Evolutionary conservation across 1,284 basidiomycete genomes (phyloP).

Genomic region (Ceraceosorus guamensis): DNA sequence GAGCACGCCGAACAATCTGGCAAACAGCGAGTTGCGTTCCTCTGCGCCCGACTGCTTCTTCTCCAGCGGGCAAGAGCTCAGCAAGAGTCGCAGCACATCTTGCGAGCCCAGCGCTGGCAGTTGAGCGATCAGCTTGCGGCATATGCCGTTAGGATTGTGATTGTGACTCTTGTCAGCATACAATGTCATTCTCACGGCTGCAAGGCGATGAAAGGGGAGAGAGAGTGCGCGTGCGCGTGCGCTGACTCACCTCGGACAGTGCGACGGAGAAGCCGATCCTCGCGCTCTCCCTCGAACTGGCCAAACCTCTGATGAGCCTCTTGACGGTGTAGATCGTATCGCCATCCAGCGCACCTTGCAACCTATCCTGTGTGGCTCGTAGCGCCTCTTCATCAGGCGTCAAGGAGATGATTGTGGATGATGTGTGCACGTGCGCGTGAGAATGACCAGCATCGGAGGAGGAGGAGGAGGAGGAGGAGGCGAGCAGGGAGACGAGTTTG

Average conservation of each 20-base stretch:
- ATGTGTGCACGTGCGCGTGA: conserved; percentile 48
- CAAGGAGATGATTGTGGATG: conserved; percentile 41
- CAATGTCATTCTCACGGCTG: no score
- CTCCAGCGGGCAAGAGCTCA: conserved; percentile 32
- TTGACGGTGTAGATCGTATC: conserved; percentile 52
- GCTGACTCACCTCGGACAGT: conserved; percentile 72
- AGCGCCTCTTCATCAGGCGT: conserved; percentile 19
- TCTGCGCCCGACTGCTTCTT: conserved; percentile 66
- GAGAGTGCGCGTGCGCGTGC: background rate
- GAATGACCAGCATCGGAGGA: conserved; percentile 17
- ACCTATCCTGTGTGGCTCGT: conserved; percentile 53
- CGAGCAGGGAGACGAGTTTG: conserved; percentile 67
- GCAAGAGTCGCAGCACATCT: conserved; percentile 34
- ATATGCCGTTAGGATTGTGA: no score
- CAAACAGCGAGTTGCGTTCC: conserved; percentile 84
- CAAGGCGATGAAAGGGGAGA: conserved; percentile 7
- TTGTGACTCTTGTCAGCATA: background rate
- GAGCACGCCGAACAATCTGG: conserved; percentile 80
- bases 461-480: conserved; percentile 20
- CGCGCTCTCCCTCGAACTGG: conserved; percentile 84
- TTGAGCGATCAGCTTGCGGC: conserved; percentile 66
- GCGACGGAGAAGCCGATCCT: conserved; percentile 90
- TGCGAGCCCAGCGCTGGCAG: conserved; percentile 68
- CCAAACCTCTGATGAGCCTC: conserved; percentile 60
- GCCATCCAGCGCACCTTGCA: conserved; percentile 54